These are phyloP conservation scores for grape (Vitis vinifera) DNA, from an alignment of 164 flowering plant genomes.

Conservation along the genomic window DNA sequence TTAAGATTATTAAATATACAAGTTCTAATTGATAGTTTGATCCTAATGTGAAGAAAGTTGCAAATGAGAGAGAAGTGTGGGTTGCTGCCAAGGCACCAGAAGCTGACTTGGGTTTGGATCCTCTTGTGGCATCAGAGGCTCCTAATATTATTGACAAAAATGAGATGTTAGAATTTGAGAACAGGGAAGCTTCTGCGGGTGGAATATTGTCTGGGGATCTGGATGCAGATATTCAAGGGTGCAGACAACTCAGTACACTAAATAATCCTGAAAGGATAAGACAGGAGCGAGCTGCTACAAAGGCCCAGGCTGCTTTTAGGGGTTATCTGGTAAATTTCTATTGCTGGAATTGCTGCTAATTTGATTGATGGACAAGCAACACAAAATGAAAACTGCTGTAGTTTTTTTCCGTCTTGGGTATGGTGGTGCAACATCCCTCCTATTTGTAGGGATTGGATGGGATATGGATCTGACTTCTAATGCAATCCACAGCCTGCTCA, in stretches of 20 bases:
- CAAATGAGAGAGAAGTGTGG: conserved; percentile 23
- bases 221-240: conserved; percentile 25
- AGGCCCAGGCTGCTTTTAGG: conserved; percentile 86
- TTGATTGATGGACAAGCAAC: no score
- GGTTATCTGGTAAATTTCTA: conserved; percentile 72
- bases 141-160: conserved; percentile 15
- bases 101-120: conserved; percentile 12
- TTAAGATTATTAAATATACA: no score
- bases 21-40: neutral
- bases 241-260: conserved; percentile 16
- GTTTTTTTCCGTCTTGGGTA: neutral
- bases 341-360: neutral
- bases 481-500: no score
- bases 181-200: conserved; percentile 22
- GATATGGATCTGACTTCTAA: no score
- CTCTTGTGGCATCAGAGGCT: conserved; percentile 13
- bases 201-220: conserved; percentile 24
- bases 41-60: conserved; percentile 24
- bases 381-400: neutral
- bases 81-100: conserved; percentile 27
- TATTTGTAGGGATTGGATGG: no score
- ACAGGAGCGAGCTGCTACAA: conserved; percentile 65
- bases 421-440: neutral
- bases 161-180: conserved; percentile 29
- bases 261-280: conserved; percentile 40